Evolutionary conservation across 2,329 filamentous ascomycete genomes (phyloP), one percentile per base, ranked within the genome.

Genomic region (Pseudogymnoascus sp.): DNA sequence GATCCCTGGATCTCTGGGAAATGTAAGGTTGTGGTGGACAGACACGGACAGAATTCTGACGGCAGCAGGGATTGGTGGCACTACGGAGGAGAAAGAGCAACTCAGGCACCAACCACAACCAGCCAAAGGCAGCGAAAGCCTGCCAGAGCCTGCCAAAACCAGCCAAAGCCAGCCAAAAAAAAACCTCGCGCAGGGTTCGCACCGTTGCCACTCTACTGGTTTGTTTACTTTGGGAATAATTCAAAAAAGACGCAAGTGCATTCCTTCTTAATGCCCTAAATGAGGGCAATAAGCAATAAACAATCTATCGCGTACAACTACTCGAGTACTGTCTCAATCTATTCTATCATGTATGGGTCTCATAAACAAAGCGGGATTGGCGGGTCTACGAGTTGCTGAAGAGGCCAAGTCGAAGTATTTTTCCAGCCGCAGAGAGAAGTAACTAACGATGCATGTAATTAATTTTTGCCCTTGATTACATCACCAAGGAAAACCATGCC

Each of bases 1-100:
- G 47, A 53, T 53, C 47, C 47, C 47, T 53, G 47, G 47, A 31
- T 53, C 47, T 53, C 47, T 53, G 8, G 47, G 47, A 53, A 53
- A 5, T 53, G 47, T 53, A 29, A 53, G 47, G 47, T 53, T 53
- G 47, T 53, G 47, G 47, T 53, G 47, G 47, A 53, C 47, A 53
- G 47, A 53, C 47, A 53, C 47, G 26, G 47, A 53, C 47, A 53
- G 26, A 53, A 53, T 31, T 53, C 47, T 53, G 47, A 53, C n/a
- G 47, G 47, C 14, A 31, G 26, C 47, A 53, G 47, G 47, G 47
- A 31, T n/a, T 53, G 24, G 47, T 29, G 47, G 14, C 47, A 53
- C 47, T 50, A 50, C 44, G 24, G 44, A n/a, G 44, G 4, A 50
- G 44, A 50, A 50, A 31, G n/a, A 16, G 47, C 47, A 53, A 53